Evolutionary conservation across 352 stramenopile species (phyloP).

Genomic region (Phytophthora niederhauseri): DNA sequence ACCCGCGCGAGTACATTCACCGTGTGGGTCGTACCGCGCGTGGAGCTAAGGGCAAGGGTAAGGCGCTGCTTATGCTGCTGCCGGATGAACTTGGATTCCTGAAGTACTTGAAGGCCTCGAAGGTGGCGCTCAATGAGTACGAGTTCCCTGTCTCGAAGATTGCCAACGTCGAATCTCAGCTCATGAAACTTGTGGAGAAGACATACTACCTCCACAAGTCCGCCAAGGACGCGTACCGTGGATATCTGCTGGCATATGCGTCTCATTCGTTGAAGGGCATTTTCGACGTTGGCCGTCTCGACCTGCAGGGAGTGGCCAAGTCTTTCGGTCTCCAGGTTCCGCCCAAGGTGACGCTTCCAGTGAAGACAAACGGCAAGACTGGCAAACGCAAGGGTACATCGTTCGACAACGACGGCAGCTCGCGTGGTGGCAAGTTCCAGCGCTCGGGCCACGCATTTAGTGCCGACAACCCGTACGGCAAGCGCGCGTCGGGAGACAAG

Average conservation of each 20-base stretch:
- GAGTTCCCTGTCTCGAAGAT: constrained; percentile 98
- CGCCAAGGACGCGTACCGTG: constrained; percentile 97
- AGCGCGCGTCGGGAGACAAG: constrained; percentile 87
- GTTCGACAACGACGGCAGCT: constrained; percentile 54
- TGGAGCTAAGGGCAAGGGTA: constrained; percentile 90
- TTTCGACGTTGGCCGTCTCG: constrained; percentile 98
- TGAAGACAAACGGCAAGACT: constrained; percentile 84
- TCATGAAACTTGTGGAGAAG: constrained; percentile 98
- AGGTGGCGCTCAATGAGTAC: constrained; percentile 99
- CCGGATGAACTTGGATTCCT: constrained; percentile 98
- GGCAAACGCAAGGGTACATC: constrained; percentile 75
- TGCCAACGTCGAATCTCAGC: constrained; percentile 97
- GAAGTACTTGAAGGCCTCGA: constrained; percentile 97
- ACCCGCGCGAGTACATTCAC: constrained; percentile 99
- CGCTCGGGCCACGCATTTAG: constrained; percentile 96
- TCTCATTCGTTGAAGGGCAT: constrained; percentile 98
- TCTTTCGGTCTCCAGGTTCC: constrained; percentile 98
- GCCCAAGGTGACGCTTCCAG: constrained; percentile 96
- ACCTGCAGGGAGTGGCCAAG: constrained; percentile 96
- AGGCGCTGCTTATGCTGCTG: constrained; percentile 98
- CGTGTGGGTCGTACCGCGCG: constrained; percentile 87
- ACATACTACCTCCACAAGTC: constrained; percentile 99
- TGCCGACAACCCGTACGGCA: constrained; percentile 98
- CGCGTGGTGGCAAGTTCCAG: constrained; percentile 63
- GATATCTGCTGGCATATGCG: constrained; percentile 98